A percentile compares a stretch with the other conserved stretches of the same genome.
phyloP scores from a whole-genome alignment of 331 rosid species.

The Malus hybrid region DNA sequence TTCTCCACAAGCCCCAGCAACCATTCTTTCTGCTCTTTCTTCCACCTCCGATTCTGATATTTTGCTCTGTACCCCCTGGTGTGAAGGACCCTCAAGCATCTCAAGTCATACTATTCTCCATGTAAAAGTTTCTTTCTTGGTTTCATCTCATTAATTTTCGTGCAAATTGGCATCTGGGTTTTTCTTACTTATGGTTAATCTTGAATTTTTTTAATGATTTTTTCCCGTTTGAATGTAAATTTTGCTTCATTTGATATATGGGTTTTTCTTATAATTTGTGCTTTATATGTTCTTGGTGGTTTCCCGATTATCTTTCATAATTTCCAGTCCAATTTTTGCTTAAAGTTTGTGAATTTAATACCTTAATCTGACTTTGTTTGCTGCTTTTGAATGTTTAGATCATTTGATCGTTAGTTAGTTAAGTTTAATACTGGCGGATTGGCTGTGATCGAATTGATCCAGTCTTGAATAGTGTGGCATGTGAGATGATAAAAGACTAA shows the following conservation, averaged over 20 bases:
- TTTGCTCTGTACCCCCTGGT: not conserved
- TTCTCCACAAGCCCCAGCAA: not conserved
- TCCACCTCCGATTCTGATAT: conserved; percentile 4
- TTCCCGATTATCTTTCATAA: not conserved
- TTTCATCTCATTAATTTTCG: not conserved
- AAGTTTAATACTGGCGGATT: too few species aligned
- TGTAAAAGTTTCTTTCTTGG: not conserved
- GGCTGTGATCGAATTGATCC: not conserved
- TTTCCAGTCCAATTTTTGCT: not conserved
- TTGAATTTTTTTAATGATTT: not conserved
- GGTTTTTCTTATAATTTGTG: not conserved
- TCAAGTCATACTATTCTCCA: not conserved
- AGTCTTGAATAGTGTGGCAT: not conserved
- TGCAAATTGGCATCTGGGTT: conserved; percentile 9
- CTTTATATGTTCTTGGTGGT: not conserved
- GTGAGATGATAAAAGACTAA: not conserved
- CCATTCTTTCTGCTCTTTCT: not conserved
- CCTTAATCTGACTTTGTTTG: not conserved
- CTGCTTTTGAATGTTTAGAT: not conserved
- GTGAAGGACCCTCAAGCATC: not conserved
- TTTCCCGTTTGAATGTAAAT: not conserved
- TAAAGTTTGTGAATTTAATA: not conserved
- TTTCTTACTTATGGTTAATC: not conserved
- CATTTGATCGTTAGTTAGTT: not conserved
- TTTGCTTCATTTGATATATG: not conserved